Evolutionary conservation across 208 protist species (phyloP), one percentile per base, ranked within the genome.

Genomic region (Trypanosoma congolense): DNA sequence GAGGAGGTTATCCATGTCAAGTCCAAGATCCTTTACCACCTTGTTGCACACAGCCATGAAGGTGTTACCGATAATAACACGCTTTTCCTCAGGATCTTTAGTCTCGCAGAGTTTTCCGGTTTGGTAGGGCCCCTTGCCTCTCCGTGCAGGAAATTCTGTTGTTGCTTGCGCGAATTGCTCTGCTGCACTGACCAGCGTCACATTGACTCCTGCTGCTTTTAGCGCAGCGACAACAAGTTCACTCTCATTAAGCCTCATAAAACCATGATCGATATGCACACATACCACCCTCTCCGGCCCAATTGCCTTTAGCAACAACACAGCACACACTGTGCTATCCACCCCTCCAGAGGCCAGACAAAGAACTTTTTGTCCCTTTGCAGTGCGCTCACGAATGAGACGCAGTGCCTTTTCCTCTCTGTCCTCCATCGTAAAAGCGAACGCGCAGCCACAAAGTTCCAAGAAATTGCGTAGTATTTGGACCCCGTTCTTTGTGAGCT

Each of bases 231-330:
- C 62, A n/a, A 93, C 84, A 40, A 91, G 52, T 45, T 49, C 61
- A 44, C 82, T 95, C 65, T 99, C 97, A 24, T 93, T 36, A 41
- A 86, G 68, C 16, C 98, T 80, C 96, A 99, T 98, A 67, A 99
- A 98, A 21, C 98, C 98, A 72, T 98, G 96, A 65, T 99, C 96
- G 40, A 99, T 93, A 73, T 98, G 97, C n/a, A 99, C 61, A 38
- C 93, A 97, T n/a, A 94, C 64, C 8, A 99, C 86, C 14, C 91
- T 75, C 44, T 98, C 90, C 4, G 89, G 74, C 4, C 95, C 96
- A 14, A 99, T 44, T 3, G 97, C 97, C 71, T 97, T 96, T 19
- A 87, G 54, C 2, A 99, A 66, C 9, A 99, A 75, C 33, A 97
- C 93, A 2, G 96, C 96, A 65, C 91, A 97, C n/a, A 99, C 97